A percentile compares a stretch with the other conserved stretches of the same genome.
Conservation (phyloP, 495 filamentous ascomycete species). For the Amphirosellinia nigrospora region DNA sequence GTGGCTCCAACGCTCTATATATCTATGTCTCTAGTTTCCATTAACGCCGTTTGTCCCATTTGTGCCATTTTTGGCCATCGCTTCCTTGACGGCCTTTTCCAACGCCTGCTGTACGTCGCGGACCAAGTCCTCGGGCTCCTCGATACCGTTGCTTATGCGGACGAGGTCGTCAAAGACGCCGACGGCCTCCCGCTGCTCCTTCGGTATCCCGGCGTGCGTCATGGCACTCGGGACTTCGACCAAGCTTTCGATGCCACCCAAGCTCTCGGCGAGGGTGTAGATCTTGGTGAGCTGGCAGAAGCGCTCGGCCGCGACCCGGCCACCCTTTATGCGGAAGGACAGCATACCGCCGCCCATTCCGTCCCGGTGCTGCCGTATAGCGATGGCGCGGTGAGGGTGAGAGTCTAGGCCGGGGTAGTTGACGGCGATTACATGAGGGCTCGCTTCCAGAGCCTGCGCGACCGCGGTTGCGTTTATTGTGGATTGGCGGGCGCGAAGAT, state of each 20-base stretch:
- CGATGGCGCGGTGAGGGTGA: constrained; percentile 84
- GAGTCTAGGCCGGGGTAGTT: constrained; percentile 94
- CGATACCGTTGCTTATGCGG: constrained; percentile 89
- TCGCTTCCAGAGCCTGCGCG: constrained; percentile 76
- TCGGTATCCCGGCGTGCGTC: constrained; percentile 96
- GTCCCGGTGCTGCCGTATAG: constrained; percentile 87
- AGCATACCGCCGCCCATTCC: constrained; percentile 98
- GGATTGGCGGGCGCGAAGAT: constrained; percentile 87
- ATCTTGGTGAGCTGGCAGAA: constrained; percentile 91
- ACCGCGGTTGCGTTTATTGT: constrained; percentile 80
- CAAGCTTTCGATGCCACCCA: constrained; percentile 92
- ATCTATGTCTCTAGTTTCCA: constrained; percentile 16
- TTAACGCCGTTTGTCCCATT: constrained; percentile 26
- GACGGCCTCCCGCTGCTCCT: constrained; percentile 84
- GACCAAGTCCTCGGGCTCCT: constrained; percentile 85
- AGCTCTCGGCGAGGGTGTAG: constrained; percentile 90
- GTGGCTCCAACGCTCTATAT: neutral
- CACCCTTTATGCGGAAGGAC: constrained; percentile 91
- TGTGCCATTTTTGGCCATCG: constrained; percentile 30
- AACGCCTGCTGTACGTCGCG: constrained; percentile 85
- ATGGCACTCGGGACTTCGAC: constrained; percentile 91
- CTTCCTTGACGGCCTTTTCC: constrained; percentile 68
- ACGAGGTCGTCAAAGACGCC: constrained; percentile 99
- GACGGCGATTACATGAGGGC: constrained; percentile 81
- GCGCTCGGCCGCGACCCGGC: constrained; percentile 81